Evolutionary conservation across 129 eudicot species (phyloP).

Genomic region (Erigeron canadensis): DNA sequence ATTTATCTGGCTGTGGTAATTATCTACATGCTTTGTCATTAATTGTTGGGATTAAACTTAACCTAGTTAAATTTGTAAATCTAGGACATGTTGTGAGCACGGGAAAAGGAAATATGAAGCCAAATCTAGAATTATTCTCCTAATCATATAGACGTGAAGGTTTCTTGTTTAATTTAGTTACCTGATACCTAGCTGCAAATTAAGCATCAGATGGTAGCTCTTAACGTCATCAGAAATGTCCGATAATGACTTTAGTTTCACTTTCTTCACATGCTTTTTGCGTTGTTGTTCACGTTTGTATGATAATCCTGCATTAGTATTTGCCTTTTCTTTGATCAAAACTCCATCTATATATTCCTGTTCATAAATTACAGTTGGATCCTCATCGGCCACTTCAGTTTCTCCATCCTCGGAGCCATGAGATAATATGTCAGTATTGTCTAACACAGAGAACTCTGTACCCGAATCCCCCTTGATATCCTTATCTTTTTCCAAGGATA

Average conservation of each 20-base stretch:
- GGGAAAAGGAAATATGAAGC: no score
- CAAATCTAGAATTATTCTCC: no score
- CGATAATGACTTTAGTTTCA: constrained; percentile 49
- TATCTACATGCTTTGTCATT: no score
- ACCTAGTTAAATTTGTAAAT: no score
- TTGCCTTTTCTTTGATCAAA: constrained; percentile 59
- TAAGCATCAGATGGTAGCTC: constrained; percentile 82
- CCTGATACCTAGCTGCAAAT: constrained; percentile 91
- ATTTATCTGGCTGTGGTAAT: no score
- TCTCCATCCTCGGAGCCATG: constrained; percentile 36
- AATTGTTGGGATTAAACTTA: no score
- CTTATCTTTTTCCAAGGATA: constrained; percentile 38
- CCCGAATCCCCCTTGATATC: constrained; percentile 26
- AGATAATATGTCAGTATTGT: constrained; percentile 29
- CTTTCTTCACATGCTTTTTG: constrained; percentile 47
- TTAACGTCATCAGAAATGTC: constrained; percentile 46
- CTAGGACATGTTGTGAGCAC: no score
- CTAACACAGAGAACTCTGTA: not conserved
- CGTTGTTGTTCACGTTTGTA: constrained; percentile 42
- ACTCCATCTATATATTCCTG: constrained; percentile 79
- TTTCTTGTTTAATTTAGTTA: constrained; percentile 24
- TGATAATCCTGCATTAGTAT: constrained; percentile 32
- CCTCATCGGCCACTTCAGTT: constrained; percentile 38
- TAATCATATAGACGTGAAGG: not conserved
- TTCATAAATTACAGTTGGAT: constrained; percentile 46